Evolutionary conservation across 2,329 filamentous ascomycete genomes (phyloP).

Genomic region (Epichloe glyceriae): DNA sequence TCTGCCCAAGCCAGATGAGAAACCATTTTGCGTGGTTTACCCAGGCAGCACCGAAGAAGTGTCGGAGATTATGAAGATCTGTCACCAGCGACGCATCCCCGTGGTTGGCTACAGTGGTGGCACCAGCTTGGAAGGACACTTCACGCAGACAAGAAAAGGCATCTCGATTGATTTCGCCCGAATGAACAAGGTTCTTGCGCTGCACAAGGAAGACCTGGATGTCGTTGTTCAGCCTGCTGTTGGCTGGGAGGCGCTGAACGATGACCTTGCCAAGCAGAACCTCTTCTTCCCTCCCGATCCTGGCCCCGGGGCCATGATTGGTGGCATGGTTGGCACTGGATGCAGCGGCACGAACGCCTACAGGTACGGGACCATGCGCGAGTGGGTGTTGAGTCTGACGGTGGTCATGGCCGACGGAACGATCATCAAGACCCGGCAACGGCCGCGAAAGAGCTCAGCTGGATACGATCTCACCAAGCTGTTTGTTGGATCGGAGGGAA

Average conservation of each 20-base stretch:
- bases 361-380: constrained; percentile 86
- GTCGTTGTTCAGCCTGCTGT: constrained; percentile 69
- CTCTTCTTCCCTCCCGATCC: constrained; percentile 90
- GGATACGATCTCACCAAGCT: constrained; percentile 85
- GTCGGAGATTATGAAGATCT: constrained; percentile 77
- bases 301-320: constrained; percentile 83
- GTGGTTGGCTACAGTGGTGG: constrained; percentile 81
- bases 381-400: constrained; percentile 80
- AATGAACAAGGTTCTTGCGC: constrained; percentile 67
- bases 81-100: constrained; percentile 67
- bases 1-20: constrained; percentile 31
- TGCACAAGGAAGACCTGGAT: constrained; percentile 69
- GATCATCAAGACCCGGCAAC: constrained; percentile 75
- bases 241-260: constrained; percentile 78
- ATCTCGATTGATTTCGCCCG: constrained; percentile 75
- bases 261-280: constrained; percentile 56
- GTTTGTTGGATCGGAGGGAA: constrained; percentile 86
- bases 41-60: constrained; percentile 72
- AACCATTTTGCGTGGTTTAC: constrained; percentile 60
- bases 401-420: constrained; percentile 86
- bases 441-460: constrained; percentile 78
- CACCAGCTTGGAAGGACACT: constrained; percentile 82
- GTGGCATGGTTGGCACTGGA: constrained; percentile 69
- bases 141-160: constrained; percentile 67
- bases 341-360: constrained; percentile 78